Evolutionary conservation across 1,139 yeast species (phyloP).

Genomic region (Blastobotrys petasosporus): DNA sequence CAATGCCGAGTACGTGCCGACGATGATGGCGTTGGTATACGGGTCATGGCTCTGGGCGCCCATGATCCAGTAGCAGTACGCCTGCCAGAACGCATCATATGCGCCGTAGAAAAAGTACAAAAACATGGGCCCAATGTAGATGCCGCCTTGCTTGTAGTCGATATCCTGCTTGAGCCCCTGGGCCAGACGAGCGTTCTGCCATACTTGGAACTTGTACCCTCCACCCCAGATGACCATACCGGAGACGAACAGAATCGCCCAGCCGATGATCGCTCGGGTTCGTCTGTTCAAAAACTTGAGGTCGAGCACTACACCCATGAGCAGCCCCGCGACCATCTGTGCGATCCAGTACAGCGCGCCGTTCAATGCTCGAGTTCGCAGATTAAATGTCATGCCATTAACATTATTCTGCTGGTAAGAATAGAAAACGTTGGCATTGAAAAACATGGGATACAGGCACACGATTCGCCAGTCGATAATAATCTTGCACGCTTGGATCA

Average conservation of each 20-base stretch:
- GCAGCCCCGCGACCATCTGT: slow-evolving; percentile 50
- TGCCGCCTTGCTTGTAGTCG: slow-evolving; percentile 39
- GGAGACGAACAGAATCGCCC: slow-evolving; percentile 37
- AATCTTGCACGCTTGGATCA: slow-evolving; percentile 40
- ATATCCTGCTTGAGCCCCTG: slow-evolving; percentile 18
- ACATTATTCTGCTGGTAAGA: slow-evolving; percentile 43
- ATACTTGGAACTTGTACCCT: slow-evolving; percentile 47
- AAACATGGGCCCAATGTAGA: slow-evolving; percentile 54
- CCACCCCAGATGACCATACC: slow-evolving; percentile 56
- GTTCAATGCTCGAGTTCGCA: slow-evolving; percentile 51
- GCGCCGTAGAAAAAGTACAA: slow-evolving; percentile 56
- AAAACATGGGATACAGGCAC: slow-evolving; percentile 52
- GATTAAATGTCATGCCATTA: slow-evolving; percentile 47
- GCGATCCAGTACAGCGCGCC: slow-evolving; percentile 50
- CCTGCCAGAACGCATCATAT: slow-evolving; percentile 55
- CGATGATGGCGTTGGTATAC: slow-evolving; percentile 49
- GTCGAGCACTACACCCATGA: slow-evolving; percentile 45
- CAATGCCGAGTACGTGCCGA: slow-evolving; percentile 56
- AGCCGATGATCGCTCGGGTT: slow-evolving; percentile 45
- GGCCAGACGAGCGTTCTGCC: slow-evolving; percentile 33
- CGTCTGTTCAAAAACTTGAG: slow-evolving; percentile 38
- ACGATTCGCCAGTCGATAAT: slow-evolving; percentile 44
- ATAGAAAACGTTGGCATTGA: slow-evolving; percentile 47
- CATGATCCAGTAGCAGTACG: slow-evolving; percentile 49
- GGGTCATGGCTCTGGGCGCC: slow-evolving; percentile 56